Percentiles rank a stretch among this genome's conserved stretches.
Conservation (phyloP, 1,284 basidiomycete genomes). For the Pterulicium gracile region DNA sequence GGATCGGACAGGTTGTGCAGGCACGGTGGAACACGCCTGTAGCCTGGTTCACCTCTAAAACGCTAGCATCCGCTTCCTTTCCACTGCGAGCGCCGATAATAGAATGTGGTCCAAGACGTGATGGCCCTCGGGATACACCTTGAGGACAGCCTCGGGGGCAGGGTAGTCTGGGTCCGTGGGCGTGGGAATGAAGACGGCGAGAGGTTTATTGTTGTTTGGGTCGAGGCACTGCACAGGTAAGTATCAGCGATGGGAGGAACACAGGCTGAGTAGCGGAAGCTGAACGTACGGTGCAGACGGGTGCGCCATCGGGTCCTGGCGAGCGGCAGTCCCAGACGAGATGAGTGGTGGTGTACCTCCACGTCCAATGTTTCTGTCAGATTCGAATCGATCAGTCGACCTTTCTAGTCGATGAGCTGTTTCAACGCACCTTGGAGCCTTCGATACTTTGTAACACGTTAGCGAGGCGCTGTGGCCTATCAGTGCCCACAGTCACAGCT, state of each 20-base stretch:
- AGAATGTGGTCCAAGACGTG: constrained; percentile 32
- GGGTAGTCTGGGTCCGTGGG: constrained; percentile 30
- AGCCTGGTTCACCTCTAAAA: too few species aligned
- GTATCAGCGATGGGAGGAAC: not conserved
- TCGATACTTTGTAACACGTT: constrained; percentile 24
- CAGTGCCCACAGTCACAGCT: constrained; percentile 26
- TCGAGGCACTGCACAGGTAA: constrained; percentile 19
- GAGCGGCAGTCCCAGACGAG: constrained; percentile 33
- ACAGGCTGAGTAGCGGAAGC: not conserved
- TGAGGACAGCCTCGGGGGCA: constrained; percentile 27
- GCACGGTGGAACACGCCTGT: too few species aligned
- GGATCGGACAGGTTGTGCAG: too few species aligned
- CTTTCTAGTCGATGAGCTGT: not conserved
- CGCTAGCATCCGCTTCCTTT: constrained; percentile 25
- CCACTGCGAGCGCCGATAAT: constrained; percentile 30
- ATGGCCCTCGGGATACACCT: constrained; percentile 32
- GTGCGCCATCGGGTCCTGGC: constrained; percentile 30
- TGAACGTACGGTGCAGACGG: constrained; percentile 29
- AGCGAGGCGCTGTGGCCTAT: constrained; percentile 22
- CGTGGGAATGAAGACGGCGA: constrained; percentile 33
- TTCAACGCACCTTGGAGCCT: constrained; percentile 19
- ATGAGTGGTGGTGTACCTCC: constrained; percentile 21
- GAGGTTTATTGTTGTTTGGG: constrained; percentile 18
- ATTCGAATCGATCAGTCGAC: not conserved
- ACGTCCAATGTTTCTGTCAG: constrained; percentile 27